A percentile compares a stretch with the other conserved stretches of the same genome.
phyloP scores from a whole-genome alignment of 192 early-diverging fungal genomes.

The Mortierella claussenii region DNA sequence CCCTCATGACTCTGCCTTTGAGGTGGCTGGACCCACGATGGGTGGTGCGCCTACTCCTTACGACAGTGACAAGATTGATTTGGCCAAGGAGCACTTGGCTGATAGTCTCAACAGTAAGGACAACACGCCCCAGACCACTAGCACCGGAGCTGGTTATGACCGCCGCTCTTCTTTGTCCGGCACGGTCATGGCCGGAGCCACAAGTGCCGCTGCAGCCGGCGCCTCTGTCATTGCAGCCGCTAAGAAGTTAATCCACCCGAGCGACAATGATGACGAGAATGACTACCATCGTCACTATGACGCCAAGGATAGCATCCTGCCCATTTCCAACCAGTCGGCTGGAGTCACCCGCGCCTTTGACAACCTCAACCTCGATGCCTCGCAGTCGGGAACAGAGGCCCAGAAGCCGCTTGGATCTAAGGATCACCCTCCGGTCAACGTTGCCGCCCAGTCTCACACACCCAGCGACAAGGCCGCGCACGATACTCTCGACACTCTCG shows the following conservation, averaged over 20 bases:
- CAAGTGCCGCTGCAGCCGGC: slow-evolving; percentile 17
- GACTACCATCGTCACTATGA: neutral
- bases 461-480: too few relatives aligned
- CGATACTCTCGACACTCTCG: too few relatives aligned
- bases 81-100: slow-evolving; percentile 6
- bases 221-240: slow-evolving; percentile 28
- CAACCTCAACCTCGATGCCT: neutral
- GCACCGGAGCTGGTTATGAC: neutral
- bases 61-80: slow-evolving; percentile 1
- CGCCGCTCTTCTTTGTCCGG: neutral
- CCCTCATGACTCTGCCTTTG: slow-evolving; percentile 5
- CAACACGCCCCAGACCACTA: neutral
- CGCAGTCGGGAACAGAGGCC: neutral
- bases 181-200: slow-evolving; percentile 11
- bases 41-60: slow-evolving; percentile 14
- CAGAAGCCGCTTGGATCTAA: slow-evolving; percentile 2
- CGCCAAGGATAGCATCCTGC: neutral
- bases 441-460: neutral
- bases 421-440: slow-evolving; percentile 13
- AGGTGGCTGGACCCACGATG: slow-evolving; percentile 10
- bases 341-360: neutral
- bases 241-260: slow-evolving; percentile 7
- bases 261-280: slow-evolving; percentile 7
- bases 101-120: neutral
- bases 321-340: neutral